Evolutionary conservation across 768 basidiomycete genomes (phyloP).

Genomic region (Naganishia vaughanmartiniae): DNA sequence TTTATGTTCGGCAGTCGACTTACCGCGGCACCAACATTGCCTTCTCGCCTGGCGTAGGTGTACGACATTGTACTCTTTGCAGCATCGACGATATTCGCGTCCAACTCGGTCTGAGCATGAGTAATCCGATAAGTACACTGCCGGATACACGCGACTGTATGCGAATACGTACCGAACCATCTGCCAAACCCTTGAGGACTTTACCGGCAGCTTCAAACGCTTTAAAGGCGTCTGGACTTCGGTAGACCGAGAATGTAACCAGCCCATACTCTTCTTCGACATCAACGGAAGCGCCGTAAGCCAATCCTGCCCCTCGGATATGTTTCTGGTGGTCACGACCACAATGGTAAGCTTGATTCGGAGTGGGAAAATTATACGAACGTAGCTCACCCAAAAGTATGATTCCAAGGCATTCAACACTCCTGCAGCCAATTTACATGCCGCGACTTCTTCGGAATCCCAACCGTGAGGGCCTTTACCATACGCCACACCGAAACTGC

Average conservation of each 20-base stretch:
- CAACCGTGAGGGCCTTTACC: slow-evolving; percentile 77
- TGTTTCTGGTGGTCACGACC: slow-evolving; percentile 26
- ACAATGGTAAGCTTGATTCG: neutral
- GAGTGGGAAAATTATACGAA: neutral
- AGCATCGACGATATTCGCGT: slow-evolving; percentile 76
- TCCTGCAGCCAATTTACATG: slow-evolving; percentile 77
- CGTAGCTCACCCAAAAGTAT: slow-evolving; percentile 74
- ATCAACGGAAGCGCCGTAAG: slow-evolving; percentile 79
- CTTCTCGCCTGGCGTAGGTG: slow-evolving; percentile 71
- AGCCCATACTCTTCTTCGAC: slow-evolving; percentile 68
- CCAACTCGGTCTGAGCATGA: slow-evolving; percentile 66
- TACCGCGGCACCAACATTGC: slow-evolving; percentile 84
- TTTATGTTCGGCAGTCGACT: slow-evolving; percentile 45
- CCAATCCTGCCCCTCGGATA: slow-evolving; percentile 89
- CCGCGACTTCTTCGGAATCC: slow-evolving; percentile 76
- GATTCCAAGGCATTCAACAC: slow-evolving; percentile 90
- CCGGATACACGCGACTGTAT: slow-evolving; percentile 21
- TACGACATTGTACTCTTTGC: slow-evolving; percentile 91
- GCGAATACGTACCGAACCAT: slow-evolving; percentile 66
- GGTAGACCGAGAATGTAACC: slow-evolving; percentile 22
- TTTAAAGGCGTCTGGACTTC: slow-evolving; percentile 56
- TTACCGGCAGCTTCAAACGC: slow-evolving; percentile 77
- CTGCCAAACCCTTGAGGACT: slow-evolving; percentile 73
- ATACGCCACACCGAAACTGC: slow-evolving; percentile 75
- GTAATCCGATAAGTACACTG: neutral